Percentiles rank a stretch among this genome's conserved stretches.
These are phyloP conservation scores for Trametes pubescens DNA, from an alignment of 1,284 basidiomycete species.

Conservation along the genomic window DNA sequence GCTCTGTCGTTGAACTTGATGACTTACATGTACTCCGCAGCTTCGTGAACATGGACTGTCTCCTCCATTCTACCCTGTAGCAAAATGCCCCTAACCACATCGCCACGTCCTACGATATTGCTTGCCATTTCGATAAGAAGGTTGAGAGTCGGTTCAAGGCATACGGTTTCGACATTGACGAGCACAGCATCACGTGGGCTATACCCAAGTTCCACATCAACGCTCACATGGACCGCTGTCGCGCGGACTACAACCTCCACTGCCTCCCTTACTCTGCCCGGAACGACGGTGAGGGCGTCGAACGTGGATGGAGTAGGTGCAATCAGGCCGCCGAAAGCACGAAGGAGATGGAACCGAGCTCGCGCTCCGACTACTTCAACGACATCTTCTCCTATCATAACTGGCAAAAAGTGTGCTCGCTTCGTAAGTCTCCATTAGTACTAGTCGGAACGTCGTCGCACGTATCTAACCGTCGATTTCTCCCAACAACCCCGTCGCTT, in stretches of 20 bases:
- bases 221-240: background rate
- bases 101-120: background rate
- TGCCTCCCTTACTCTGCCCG: background rate
- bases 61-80: background rate
- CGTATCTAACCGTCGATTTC: no score
- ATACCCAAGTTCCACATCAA: background rate
- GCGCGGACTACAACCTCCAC: background rate
- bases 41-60: background rate
- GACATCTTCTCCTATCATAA: background rate
- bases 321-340: background rate
- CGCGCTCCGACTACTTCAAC: background rate
- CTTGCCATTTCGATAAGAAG: background rate
- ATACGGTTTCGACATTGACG: background rate
- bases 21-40: background rate
- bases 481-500: no score
- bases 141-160: background rate
- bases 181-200: background rate
- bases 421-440: background rate
- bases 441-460: no score
- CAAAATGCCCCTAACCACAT: background rate
- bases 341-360: background rate
- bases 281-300: background rate
- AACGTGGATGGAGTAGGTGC: background rate
- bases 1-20: background rate
- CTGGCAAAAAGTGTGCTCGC: background rate